Conservation (phyloP, 371 early-diverging fungal species). For the Mycotypha africana region DNA sequence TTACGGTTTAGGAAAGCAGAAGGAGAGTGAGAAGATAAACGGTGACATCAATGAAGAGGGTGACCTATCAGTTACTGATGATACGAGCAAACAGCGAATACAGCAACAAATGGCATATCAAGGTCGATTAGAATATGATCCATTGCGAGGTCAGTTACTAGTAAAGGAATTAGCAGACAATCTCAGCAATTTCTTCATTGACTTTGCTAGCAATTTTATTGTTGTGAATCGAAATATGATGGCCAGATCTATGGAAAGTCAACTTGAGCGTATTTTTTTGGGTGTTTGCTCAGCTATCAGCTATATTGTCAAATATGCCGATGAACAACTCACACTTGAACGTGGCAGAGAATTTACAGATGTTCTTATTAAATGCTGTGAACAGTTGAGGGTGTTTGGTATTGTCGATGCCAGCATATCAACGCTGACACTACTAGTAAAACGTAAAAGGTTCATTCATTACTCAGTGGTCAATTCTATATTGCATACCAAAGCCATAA, state of each 20-base stretch:
- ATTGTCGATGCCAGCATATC: slow-evolving; percentile 43
- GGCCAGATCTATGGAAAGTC: slow-evolving; percentile 23
- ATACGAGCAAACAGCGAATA: background rate
- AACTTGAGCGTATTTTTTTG: slow-evolving; percentile 28
- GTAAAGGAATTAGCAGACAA: slow-evolving; percentile 25
- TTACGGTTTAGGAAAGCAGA: slow-evolving; percentile 19
- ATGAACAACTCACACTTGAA: slow-evolving; percentile 15
- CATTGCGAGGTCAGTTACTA: slow-evolving; percentile 31
- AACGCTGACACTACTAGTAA: slow-evolving; percentile 27
- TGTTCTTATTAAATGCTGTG: slow-evolving; percentile 43
- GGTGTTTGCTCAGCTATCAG: slow-evolving; percentile 21
- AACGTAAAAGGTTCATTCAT: slow-evolving; percentile 16
- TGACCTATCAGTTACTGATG: slow-evolving; percentile 22
- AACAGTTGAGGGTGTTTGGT: slow-evolving; percentile 40
- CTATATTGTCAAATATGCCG: slow-evolving; percentile 14
- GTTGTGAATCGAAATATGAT: slow-evolving; percentile 16
- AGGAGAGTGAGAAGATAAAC: background rate
- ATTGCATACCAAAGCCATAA: slow-evolving; percentile 14
- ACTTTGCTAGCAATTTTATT: slow-evolving; percentile 28
- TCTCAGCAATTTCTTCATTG: slow-evolving; percentile 23
- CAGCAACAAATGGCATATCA: slow-evolving; percentile 3
- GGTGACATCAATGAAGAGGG: slow-evolving; percentile 37
- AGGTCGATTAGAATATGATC: slow-evolving; percentile 26
- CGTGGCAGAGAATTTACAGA: slow-evolving; percentile 15
- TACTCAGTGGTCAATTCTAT: slow-evolving; percentile 6